phyloP scores from a whole-genome alignment of 2,329 filamentous ascomycete genomes.

The Pseudocercospora fuligena region DNA sequence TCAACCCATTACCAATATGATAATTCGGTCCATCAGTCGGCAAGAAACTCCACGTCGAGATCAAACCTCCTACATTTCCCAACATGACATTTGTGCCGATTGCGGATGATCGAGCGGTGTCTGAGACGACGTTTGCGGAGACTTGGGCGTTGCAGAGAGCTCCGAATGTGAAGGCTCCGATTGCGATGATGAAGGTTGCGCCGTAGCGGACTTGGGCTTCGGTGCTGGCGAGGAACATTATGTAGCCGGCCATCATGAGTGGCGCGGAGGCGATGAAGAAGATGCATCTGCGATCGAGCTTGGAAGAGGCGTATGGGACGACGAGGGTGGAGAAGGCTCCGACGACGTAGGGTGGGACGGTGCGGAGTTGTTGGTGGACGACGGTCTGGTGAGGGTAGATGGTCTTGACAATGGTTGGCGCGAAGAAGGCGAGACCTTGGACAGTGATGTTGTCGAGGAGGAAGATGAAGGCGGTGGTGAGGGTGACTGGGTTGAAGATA shows the following conservation, averaged over 20 bases:
- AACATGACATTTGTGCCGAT: slow-evolving; percentile 73
- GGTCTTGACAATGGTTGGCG: slow-evolving; percentile 70
- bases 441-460: slow-evolving; percentile 72
- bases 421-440: slow-evolving; percentile 71
- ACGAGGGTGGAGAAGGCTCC: slow-evolving; percentile 70
- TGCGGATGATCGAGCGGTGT: slow-evolving; percentile 69
- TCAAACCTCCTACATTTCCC: slow-evolving; percentile 67
- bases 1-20: slow-evolving; percentile 72
- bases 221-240: slow-evolving; percentile 68
- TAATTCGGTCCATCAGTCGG: slow-evolving; percentile 68
- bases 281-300: slow-evolving; percentile 62
- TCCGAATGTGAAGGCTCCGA: slow-evolving; percentile 67
- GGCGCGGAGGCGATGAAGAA: slow-evolving; percentile 66
- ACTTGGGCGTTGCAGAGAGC: slow-evolving; percentile 70
- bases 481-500: slow-evolving; percentile 66
- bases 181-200: slow-evolving; percentile 71
- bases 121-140: slow-evolving; percentile 72
- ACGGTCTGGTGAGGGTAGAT: slow-evolving; percentile 66
- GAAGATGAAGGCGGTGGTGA: slow-evolving; percentile 64
- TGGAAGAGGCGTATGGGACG: slow-evolving; percentile 66
- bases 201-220: slow-evolving; percentile 64
- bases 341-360: slow-evolving; percentile 72
- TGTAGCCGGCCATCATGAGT: slow-evolving; percentile 70
- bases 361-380: slow-evolving; percentile 70
- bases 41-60: slow-evolving; percentile 46